Conservation (phyloP, 2,329 filamentous ascomycete genomes). For the Fusarium sacchari region DNA sequence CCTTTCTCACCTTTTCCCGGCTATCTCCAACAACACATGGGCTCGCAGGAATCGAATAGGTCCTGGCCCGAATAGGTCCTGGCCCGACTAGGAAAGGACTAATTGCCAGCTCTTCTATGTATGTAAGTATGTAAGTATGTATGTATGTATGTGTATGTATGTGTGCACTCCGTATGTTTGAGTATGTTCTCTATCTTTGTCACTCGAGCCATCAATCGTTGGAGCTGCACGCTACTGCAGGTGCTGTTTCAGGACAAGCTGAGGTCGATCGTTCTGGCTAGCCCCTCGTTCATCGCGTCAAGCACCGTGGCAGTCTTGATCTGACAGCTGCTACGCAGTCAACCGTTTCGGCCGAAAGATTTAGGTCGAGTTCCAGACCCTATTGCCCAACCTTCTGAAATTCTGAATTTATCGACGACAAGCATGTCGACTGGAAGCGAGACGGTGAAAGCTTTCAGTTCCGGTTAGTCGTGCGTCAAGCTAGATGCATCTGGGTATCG, state of each 20-base stretch:
- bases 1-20: constrained; percentile 4
- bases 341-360: constrained; percentile 21
- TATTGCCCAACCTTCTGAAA: not conserved
- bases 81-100: not conserved
- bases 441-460: not conserved
- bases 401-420: not conserved
- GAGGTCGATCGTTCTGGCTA: constrained; percentile 12
- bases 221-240: constrained; percentile 13
- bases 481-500: constrained; percentile 79
- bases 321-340: constrained; percentile 2
- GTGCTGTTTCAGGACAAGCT: constrained; percentile 31
- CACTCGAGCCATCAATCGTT: not conserved
- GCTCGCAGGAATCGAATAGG: not conserved
- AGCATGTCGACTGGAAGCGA: not conserved
- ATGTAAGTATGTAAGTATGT: not conserved
- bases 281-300: constrained; percentile 1
- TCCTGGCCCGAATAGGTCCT: not conserved
- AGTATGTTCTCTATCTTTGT: constrained; percentile 6
- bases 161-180: not conserved
- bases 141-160: not conserved
- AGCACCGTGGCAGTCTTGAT: not conserved
- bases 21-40: constrained; percentile 2
- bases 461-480: constrained; percentile 41
- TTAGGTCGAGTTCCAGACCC: not conserved
- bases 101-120: constrained; percentile 5